These are phyloP conservation scores for Collariella sp. DNA, from an alignment of 495 filamentous ascomycete species.

Conservation along the genomic window DNA sequence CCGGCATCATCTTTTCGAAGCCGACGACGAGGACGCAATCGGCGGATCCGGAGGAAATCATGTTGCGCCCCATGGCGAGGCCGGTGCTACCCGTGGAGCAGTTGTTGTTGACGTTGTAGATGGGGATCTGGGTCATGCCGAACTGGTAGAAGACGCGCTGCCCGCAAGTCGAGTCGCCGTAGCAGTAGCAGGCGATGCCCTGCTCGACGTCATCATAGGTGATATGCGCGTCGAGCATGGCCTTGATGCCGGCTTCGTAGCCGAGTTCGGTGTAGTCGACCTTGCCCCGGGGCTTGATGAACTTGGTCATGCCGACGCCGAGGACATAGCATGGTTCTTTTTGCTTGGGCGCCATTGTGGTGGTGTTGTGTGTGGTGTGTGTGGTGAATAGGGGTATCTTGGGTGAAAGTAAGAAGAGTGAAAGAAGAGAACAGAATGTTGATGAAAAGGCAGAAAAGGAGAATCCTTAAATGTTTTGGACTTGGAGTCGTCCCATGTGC, in stretches of 20 bases:
- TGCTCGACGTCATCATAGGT: constrained; percentile 95
- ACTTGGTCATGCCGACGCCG: constrained; percentile 97
- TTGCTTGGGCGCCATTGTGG: constrained; percentile 39
- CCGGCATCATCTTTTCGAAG: constrained; percentile 96
- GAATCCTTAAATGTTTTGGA: neutral
- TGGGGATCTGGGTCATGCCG: constrained; percentile 90
- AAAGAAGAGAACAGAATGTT: neutral
- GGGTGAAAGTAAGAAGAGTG: neutral
- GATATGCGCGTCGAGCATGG: constrained; percentile 89
- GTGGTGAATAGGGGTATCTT: neutral
- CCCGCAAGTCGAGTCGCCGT: constrained; percentile 88
- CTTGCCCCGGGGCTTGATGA: constrained; percentile 94
- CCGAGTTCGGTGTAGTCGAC: constrained; percentile 85
- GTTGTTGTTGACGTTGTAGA: constrained; percentile 98
- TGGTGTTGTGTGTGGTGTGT: neutral
- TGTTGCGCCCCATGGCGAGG: constrained; percentile 69
- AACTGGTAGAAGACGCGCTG: constrained; percentile 99
- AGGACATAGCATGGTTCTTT: constrained; percentile 64
- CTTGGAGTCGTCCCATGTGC: neutral
- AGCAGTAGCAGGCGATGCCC: constrained; percentile 95
- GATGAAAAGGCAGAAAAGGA: neutral
- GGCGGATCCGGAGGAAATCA: constrained; percentile 70
- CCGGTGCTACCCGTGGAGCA: constrained; percentile 91
- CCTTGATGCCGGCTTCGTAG: constrained; percentile 92
- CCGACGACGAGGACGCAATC: constrained; percentile 87